Conservation (phyloP, 306 rosid genomes). For the Lathyrus aphaca region DNA sequence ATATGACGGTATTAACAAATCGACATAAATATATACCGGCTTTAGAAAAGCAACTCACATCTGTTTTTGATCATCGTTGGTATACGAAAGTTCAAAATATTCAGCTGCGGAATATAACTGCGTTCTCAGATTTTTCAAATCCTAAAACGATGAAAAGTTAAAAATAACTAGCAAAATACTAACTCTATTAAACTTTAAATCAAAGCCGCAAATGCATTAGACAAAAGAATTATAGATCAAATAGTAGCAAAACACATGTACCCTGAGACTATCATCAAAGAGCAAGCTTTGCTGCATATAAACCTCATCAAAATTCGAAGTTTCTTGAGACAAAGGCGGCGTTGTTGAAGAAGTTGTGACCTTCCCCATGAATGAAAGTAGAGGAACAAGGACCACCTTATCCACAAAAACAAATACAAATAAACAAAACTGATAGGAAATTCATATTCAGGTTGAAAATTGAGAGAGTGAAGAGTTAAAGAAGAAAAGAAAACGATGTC, state of each 20-base stretch:
- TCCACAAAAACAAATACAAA: constrained; percentile 19
- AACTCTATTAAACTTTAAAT: not conserved
- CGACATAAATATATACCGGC: constrained; percentile 14
- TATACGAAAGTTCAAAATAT: constrained; percentile 90
- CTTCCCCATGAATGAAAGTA: constrained; percentile 58
- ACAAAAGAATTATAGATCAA: not conserved
- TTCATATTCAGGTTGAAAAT: constrained; percentile 27
- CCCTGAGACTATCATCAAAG: constrained; percentile 94
- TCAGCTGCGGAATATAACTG: constrained; percentile 98
- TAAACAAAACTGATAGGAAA: constrained; percentile 12
- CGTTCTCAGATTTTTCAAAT: constrained; percentile 87
- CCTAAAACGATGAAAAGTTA: constrained; percentile 55
- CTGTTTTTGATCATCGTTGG: constrained; percentile 94
- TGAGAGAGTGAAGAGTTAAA: constrained; percentile 22
- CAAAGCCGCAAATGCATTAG: constrained; percentile 23
- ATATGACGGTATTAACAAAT: constrained; percentile 13
- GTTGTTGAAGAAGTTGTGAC: constrained; percentile 57
- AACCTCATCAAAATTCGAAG: constrained; percentile 90
- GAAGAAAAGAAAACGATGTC: constrained; percentile 30
- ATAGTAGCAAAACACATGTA: constrained; percentile 33
- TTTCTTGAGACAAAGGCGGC: constrained; percentile 57
- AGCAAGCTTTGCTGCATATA: constrained; percentile 94
- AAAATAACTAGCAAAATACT: constrained; percentile 22
- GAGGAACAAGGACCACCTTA: constrained; percentile 42
- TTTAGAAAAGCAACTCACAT: constrained; percentile 58